Evolutionary conservation across 2,329 filamentous ascomycete species (phyloP).

Genomic region (Magnaporthiopsis poae): DNA sequence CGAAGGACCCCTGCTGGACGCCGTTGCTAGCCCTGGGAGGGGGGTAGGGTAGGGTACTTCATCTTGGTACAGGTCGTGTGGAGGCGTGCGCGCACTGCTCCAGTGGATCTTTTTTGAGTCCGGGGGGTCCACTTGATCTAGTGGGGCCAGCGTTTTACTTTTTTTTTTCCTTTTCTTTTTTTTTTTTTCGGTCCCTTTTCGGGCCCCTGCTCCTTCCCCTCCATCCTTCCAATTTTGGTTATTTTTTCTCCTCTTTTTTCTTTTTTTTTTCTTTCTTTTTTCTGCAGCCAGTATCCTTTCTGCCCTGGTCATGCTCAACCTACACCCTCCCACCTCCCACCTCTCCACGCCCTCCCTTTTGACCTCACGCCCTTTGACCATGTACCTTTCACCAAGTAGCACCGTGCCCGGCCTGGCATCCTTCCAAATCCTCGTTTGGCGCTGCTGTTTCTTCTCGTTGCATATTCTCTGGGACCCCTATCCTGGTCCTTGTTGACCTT

Average conservation of each 20-base stretch:
- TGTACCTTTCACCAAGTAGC: not conserved
- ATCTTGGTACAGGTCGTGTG: not conserved
- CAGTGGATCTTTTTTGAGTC: too few species aligned
- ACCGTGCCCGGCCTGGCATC: not conserved
- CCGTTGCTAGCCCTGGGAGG: slow-evolving; percentile 6
- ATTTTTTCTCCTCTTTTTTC: too few species aligned
- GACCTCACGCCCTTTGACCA: not conserved
- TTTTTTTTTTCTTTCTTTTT: not conserved
- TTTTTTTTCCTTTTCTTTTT: not conserved
- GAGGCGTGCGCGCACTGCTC: too few species aligned
- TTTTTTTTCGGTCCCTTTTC: not conserved
- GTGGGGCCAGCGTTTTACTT: too few species aligned
- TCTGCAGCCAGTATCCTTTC: not conserved
- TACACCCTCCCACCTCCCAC: not conserved
- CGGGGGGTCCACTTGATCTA: too few species aligned
- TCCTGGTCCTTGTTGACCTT: slow-evolving; percentile 18
- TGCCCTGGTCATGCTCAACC: too few species aligned
- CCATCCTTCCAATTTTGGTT: too few species aligned
- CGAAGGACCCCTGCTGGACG: slow-evolving; percentile 14
- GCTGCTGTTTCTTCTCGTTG: not conserved
- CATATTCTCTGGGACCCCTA: slow-evolving; percentile 21
- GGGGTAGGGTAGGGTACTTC: not conserved
- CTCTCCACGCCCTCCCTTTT: slow-evolving; percentile 1
- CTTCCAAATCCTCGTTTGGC: slow-evolving; percentile 2
- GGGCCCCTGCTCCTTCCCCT: too few species aligned